These are phyloP conservation scores for Tardiomyces depauwii DNA, from an alignment of 1,139 yeast species.

Conservation along the genomic window DNA sequence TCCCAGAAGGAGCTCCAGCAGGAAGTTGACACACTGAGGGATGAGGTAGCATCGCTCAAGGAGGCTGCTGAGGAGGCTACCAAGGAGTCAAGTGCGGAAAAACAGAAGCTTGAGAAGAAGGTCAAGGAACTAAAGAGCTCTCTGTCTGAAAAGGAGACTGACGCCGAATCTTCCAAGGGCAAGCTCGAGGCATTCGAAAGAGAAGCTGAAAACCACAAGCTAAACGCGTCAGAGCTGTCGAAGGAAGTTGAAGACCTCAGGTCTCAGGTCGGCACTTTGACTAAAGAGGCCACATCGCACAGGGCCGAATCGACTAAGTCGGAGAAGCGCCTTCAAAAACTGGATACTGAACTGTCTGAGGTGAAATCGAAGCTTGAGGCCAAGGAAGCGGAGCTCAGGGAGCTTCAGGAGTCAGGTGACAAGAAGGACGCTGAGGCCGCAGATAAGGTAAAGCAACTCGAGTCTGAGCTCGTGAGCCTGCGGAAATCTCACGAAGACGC, in stretches of 20 bases:
- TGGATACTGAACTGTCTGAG: background rate
- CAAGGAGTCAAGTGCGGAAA: constrained; percentile 26
- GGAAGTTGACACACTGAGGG: constrained; percentile 6
- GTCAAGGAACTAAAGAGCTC: constrained; percentile 1
- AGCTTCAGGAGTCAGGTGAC: background rate
- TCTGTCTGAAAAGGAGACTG: background rate
- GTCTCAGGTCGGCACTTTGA: constrained; percentile 1
- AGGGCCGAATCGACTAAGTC: background rate
- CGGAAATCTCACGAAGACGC: background rate
- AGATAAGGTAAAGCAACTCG: constrained; percentile 4
- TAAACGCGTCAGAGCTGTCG: constrained; percentile 3
- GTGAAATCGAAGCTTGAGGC: background rate
- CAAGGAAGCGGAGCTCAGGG: constrained; percentile 1
- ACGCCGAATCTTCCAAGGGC: background rate
- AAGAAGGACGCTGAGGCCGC: constrained; percentile 3
- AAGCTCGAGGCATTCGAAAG: background rate
- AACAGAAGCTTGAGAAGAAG: constrained; percentile 25
- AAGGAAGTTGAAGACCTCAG: constrained; percentile 6
- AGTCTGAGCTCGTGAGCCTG: background rate
- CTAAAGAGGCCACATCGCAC: background rate
- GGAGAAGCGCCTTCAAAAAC: background rate
- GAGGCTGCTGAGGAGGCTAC: constrained; percentile 8
- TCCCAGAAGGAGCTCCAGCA: constrained; percentile 2
- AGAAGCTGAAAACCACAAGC: constrained; percentile 2
- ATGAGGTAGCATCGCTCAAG: constrained; percentile 7